Evolutionary conservation across 169 alveolate species (phyloP), one percentile per base, ranked within the genome.

Genomic region (Neospora caninum): DNA sequence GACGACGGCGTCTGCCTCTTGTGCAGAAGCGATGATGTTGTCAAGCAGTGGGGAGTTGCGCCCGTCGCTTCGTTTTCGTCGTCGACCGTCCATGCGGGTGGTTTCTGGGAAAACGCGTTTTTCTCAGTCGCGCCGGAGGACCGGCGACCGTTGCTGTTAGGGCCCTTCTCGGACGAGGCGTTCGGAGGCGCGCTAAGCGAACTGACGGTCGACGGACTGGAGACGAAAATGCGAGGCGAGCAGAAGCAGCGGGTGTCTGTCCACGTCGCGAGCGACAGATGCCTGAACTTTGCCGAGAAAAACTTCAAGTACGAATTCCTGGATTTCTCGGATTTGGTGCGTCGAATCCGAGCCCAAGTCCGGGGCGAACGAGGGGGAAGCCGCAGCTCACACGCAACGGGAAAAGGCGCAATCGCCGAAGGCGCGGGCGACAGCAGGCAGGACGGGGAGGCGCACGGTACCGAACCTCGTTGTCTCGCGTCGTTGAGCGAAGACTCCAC

Each of bases 231-330:
- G 89, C 34, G 31, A 22, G 69, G 39, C 49, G 69, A 82, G 89
- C 70, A 82, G 89, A 29, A 82, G 70, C 25, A 43, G 67, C 54
- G 89, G 89, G 67, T 82, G 34, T 82, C 89, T 82, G 89, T 82
- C 4, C 89, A 82, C 67, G 69, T 39, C 89, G 67, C 69, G 41
- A 16, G 27, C 38, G 36, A 18, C 31, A 18, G 54, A 42, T 82
- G 89, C 67, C 41, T 82, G 69, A 41, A 43, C 41, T 82, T 82
- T 49, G 67, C 20, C 0, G 39, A 18, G 58, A 39, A 43, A 39
- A 82, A 82, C 31, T 82, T 82, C 41, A 39, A 22, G 41, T 82
- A 82, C 38, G 54, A 27, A 13, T 42, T 82, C 70, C 27, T 78
- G 87, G 87, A 78, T 9, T 38, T 78, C 43, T 78, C 87, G 27